Evolutionary conservation across 106 monocot species (phyloP).

Genomic region (Narthecium ossifragum): DNA sequence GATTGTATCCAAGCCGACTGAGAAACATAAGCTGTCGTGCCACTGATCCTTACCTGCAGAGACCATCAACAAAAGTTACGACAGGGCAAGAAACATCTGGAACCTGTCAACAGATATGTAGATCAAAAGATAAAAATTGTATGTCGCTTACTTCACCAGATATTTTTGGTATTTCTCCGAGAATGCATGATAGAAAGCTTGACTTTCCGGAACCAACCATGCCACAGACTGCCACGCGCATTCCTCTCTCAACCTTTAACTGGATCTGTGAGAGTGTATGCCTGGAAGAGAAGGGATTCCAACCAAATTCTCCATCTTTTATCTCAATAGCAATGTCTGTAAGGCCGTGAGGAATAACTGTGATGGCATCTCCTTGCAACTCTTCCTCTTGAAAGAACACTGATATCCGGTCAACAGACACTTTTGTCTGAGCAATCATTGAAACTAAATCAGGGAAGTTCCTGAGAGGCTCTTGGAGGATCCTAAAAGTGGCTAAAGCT

Average conservation of each 20-base stretch:
- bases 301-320: constrained; percentile 74
- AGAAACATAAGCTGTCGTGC: constrained; percentile 78
- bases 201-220: constrained; percentile 94
- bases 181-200: constrained; percentile 82
- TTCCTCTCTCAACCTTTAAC: constrained; percentile 62
- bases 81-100: too few relatives aligned
- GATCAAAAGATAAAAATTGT: background rate
- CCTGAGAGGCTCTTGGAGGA: constrained; percentile 91
- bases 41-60: constrained; percentile 72
- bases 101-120: background rate
- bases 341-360: constrained; percentile 36
- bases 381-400: constrained; percentile 73
- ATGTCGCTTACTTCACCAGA: constrained; percentile 77
- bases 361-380: constrained; percentile 65
- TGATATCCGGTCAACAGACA: constrained; percentile 78
- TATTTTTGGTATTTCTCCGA: constrained; percentile 94
- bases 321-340: constrained; percentile 72
- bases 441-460: constrained; percentile 91
- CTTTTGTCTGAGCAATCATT: constrained; percentile 92
- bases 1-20: constrained; percentile 99
- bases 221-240: constrained; percentile 85
- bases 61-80: constrained; percentile 1
- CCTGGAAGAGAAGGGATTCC: constrained; percentile 61
- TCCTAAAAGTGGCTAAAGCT: constrained; percentile 88
- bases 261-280: constrained; percentile 61